Evolutionary conservation across 208 protist genomes (phyloP).

Genomic region (Crithidia acanthocephali): DNA sequence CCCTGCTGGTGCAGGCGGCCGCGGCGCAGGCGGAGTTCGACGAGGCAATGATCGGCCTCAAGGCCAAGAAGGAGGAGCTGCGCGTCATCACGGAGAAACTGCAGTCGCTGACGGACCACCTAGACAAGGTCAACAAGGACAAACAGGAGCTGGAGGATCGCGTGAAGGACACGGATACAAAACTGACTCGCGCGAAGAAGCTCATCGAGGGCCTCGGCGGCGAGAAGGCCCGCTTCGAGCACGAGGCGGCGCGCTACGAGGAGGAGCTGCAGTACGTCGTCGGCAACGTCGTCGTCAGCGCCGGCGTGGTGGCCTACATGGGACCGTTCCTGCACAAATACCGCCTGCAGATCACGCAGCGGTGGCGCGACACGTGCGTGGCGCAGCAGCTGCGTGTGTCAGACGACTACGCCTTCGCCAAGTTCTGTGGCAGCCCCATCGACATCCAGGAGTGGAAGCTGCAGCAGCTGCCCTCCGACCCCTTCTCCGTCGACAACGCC

Average conservation of each 20-base stretch:
- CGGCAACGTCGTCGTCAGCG: constrained; percentile 95
- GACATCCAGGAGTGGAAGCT: constrained; percentile 94
- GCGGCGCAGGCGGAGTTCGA: constrained; percentile 88
- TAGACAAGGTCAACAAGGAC: constrained; percentile 86
- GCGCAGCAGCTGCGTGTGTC: constrained; percentile 76
- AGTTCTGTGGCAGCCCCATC: constrained; percentile 91
- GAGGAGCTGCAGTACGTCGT: constrained; percentile 88
- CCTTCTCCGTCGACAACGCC: constrained; percentile 95
- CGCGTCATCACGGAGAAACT: constrained; percentile 93
- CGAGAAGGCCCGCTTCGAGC: constrained; percentile 94
- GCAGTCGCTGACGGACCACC: constrained; percentile 72
- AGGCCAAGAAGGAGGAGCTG: constrained; percentile 93
- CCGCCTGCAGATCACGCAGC: constrained; percentile 68
- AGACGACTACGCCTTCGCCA: constrained; percentile 84
- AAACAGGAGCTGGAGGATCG: constrained; percentile 94
- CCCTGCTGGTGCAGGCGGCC: constrained; percentile 89
- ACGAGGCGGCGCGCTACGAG: constrained; percentile 80
- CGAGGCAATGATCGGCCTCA: constrained; percentile 85
- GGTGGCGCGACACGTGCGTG: constrained; percentile 83
- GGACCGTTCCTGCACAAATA: constrained; percentile 96
- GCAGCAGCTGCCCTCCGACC: constrained; percentile 92
- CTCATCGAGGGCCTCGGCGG: constrained; percentile 95
- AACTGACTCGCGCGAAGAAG: constrained; percentile 95
- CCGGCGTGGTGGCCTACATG: constrained; percentile 96
- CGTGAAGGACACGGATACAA: constrained; percentile 93